Evolutionary conservation across 2,329 filamentous ascomycete genomes (phyloP).

Genomic region (Dissoconium aciculare): DNA sequence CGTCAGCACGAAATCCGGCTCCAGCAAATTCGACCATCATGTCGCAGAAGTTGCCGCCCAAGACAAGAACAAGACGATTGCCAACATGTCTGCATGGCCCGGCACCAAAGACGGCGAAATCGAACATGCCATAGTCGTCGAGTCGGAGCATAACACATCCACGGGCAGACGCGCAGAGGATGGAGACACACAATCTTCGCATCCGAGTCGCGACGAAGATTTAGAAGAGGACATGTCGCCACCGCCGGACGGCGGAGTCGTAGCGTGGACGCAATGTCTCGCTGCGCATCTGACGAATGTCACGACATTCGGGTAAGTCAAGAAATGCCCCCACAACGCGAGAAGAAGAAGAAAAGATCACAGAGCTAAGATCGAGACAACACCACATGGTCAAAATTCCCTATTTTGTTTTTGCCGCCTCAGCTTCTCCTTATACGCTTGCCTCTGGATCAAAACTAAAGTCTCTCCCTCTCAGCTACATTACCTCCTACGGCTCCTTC

Average conservation of each 20-base stretch:
- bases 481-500: constrained; percentile 25
- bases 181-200: too few relatives aligned
- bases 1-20: too few relatives aligned
- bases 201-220: not conserved
- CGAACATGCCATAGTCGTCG: constrained; percentile 10
- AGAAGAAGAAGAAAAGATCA: not conserved
- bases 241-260: constrained; percentile 29
- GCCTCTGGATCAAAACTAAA: too few relatives aligned
- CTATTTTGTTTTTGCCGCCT: too few relatives aligned
- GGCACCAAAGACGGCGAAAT: constrained; percentile 12
- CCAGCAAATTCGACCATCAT: too few relatives aligned
- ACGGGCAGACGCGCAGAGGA: too few relatives aligned
- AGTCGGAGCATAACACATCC: constrained; percentile 7
- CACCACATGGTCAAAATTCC: not conserved
- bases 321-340: too few relatives aligned
- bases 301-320: constrained; percentile 18
- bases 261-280: constrained; percentile 22
- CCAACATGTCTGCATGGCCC: constrained; percentile 7
- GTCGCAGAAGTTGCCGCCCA: too few relatives aligned
- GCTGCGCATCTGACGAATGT: constrained; percentile 21
- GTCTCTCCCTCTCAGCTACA: too few relatives aligned
- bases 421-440: too few relatives aligned
- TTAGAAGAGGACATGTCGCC: constrained; percentile 15
- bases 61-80: not conserved
- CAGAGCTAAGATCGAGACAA: not conserved